Base-by-base conservation (phyloP, 2,329 filamentous ascomycete genomes). In the Aspergillus sp. region DNA sequence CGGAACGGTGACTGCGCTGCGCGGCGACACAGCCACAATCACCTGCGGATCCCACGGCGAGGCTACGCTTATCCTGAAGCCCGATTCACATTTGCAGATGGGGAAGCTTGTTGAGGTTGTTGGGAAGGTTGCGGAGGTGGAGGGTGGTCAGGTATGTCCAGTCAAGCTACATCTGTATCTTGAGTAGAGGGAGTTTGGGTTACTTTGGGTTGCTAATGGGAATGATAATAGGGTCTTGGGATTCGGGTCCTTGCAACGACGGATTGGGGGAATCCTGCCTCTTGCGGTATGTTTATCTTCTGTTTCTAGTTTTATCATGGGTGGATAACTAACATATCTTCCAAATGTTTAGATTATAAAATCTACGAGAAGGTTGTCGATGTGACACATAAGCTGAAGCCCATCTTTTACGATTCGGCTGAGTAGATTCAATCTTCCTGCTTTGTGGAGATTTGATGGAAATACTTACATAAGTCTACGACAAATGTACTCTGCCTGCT, bases 321-420 rank as follows among this genome's bases (percentile, higher is more conserved):
- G 14, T 7, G 27, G 46, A 11, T 41, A 19, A 17, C 49, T 57
- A n/a, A 52, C 27, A 6, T 7, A 11, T 41, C 9, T 31, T 14
- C 4, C n/a, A n/a, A 23, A 14, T n/a, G n/a, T 7, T 7, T 64
- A 93, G 92, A 97, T 76, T 90, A 90, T 74, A 82, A 81, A 53
- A 83, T 91, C 35, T 89, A 87, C 59, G 86, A 90, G 57, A 85
- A 88, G 0, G 89, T 97, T 3, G 93, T 96, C 15, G 90, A 97
- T 57, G 88, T 86, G 37, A 95, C 91, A 35, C 93, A 97, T 76
- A 84, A 87, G 50, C 86, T 91, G 71, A 90, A 89, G 69, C 80
- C 86, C 60, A 88, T 98, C 52, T 97, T 97, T 72, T 92, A 90
- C 69, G 83, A 85, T 55, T 57, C 57, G 44, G 58, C 53, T 39